phyloP scores from a whole-genome alignment of 768 basidiomycete genomes.

The Suillus occidentalis region DNA sequence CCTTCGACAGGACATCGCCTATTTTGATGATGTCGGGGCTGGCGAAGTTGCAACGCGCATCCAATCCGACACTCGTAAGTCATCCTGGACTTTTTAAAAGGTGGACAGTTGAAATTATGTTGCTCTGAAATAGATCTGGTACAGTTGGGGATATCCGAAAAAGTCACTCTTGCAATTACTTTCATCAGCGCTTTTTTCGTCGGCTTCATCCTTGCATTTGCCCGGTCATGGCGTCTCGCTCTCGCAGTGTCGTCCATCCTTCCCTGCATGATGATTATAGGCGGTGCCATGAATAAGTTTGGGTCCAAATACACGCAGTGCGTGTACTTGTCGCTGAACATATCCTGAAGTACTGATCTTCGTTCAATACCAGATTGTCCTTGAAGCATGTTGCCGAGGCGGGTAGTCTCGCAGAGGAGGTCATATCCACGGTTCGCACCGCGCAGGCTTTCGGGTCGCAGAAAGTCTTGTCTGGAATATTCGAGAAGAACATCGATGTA shows the following conservation, averaged over 20 bases:
- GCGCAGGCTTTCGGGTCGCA: constrained; percentile 59
- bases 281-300: constrained; percentile 39
- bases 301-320: constrained; percentile 31
- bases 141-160: constrained; percentile 55
- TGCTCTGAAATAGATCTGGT: constrained; percentile 34
- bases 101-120: not conserved
- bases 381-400: constrained; percentile 47
- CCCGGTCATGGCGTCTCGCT: constrained; percentile 46
- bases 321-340: not conserved
- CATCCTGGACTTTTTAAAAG: not conserved
- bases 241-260: constrained; percentile 49
- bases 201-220: constrained; percentile 47
- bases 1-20: constrained; percentile 52
- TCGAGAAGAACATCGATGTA: constrained; percentile 41
- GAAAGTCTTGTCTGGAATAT: constrained; percentile 40
- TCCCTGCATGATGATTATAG: constrained; percentile 48
- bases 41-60: constrained; percentile 62
- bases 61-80: constrained; percentile 16
- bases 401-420: constrained; percentile 58
- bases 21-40: constrained; percentile 44
- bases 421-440: constrained; percentile 54
- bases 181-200: constrained; percentile 45
- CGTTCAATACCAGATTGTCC: constrained; percentile 26
- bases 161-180: constrained; percentile 40
- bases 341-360: not conserved